Conservation (phyloP, 148 eudicot species). For the Dysphania ambrosioides region DNA sequence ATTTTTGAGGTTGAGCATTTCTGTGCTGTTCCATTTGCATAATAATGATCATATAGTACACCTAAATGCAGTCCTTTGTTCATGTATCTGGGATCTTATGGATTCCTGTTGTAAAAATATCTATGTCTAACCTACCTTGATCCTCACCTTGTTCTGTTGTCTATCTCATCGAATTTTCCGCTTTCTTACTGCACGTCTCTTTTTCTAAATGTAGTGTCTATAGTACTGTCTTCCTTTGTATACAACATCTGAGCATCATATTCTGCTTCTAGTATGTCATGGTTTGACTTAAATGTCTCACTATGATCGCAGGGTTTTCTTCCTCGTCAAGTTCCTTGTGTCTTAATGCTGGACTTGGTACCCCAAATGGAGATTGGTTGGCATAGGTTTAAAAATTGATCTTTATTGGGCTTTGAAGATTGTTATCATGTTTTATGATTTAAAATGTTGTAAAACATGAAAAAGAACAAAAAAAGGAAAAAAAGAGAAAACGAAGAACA, state of each 20-base stretch:
- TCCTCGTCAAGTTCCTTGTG: constrained; percentile 41
- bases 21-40: not conserved
- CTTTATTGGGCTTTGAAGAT: not conserved
- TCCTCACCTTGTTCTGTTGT: not conserved
- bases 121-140: not conserved
- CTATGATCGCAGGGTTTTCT: constrained; percentile 75
- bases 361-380: constrained; percentile 44
- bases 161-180: not conserved
- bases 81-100: not conserved
- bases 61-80: not conserved
- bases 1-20: not conserved
- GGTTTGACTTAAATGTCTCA: constrained; percentile 48
- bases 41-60: not conserved
- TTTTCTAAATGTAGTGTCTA: not conserved
- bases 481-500: constrained; percentile 12
- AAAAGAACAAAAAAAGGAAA: constrained; percentile 13
- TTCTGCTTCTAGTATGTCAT: constrained; percentile 27
- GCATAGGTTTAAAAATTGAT: constrained; percentile 20
- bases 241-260: constrained; percentile 14
- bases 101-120: not conserved
- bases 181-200: not conserved
- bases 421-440: constrained; percentile 12
- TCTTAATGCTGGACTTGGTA: constrained; percentile 42
- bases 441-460: constrained; percentile 14
- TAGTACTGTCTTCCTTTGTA: constrained; percentile 10